Evolutionary conservation across 768 basidiomycete genomes (phyloP), one percentile per base, ranked within the genome.

Genomic region (Termitomyces sp.): DNA sequence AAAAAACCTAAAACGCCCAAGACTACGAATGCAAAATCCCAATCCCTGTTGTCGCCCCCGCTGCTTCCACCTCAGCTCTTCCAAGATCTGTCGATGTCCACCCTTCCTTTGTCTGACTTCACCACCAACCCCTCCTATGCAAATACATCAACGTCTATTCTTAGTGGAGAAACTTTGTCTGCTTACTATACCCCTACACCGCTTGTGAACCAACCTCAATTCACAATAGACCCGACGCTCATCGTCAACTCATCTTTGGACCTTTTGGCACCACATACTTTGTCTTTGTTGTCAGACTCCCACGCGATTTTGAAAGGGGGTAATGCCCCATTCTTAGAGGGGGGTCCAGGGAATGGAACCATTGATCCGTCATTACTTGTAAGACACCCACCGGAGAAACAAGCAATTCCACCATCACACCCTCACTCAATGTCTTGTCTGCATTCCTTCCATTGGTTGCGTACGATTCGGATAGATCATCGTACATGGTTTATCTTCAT

Each of bases 401-500:
- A 56, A n/a, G 35, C 52, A 20, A 5, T 47, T 47, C 23, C 12
- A 38, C 20, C 15, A 15, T 35, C 27, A 4, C 42, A 18, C 20
- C 22, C 41, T 35, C n/a, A 36, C 7, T 49, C 46, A 5, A 44
- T 23, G 41, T 20, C 5, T 18, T 22, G 18, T 42, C 56, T 11
- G 27, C 47, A 12, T 20, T 36, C 25, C 54, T 52, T 39, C 12
- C 52, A 2, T 20, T 52, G 27, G 32, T 42, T 7, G 18, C 31
- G 6, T 44, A 47, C 23, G 36, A 42, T 23, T 45, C 58, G 15
- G 40, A 31, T 44, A 39, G n/a, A n/a, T n/a, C 84, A 95, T 64
- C 90, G 79, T 78, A 60, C 52, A 75, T 70, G 23, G 72, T 61
- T 23, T 25, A 49, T 49, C 18, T 32, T 25, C 38, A 31, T 48